Evolutionary conservation across 2,329 filamentous ascomycete genomes (phyloP), one percentile per base, ranked within the genome.

Genomic region (Colletotrichum sp.): DNA sequence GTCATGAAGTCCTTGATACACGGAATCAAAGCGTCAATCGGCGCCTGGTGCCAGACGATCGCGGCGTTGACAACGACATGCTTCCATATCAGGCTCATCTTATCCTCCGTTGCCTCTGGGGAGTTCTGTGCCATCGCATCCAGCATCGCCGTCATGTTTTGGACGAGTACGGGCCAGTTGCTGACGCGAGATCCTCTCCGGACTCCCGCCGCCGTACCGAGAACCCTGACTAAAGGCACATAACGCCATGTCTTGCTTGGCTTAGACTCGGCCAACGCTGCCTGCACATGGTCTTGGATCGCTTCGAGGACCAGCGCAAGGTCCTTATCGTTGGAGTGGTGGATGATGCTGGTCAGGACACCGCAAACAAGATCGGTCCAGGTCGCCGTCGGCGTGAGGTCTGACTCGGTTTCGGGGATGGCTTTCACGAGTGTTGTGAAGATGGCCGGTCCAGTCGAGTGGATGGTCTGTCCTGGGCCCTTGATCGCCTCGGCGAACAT

Each of bases 401-500:
- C 81, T 60, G 88, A 86, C 70, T 91, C 90, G 1, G 89, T 86
- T 5, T 87, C 85, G 0, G 89, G 89, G 6, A 91, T 86, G 10
- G 86, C 86, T 61, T 82, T 81, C n/a, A 93, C 81, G 7, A 94
- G 84, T 3, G 87, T 83, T 48, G 85, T 84, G 69, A 92, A 86
- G 16, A 93, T 87, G 9, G 89, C 86, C 4, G 89, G 83, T 3
- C 90, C 92, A 16, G 89, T 90, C 3, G 92, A 93, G 80, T 93
- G 92, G 63, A 93, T 84, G 2, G 87, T 88, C 65, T 88, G 80
- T 4, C 92, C 91, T 16, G 92, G 89, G 18, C 92, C 90, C 83
- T 94, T 93, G 79, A 92, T 90, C 10, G 96, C 93, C 84, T 99
- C 96, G 6, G 95, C 93, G 81, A 98, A 95, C 88, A 99, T 93